Conservation (phyloP, 2,329 filamentous ascomycete species). For the Didymella sp. region DNA sequence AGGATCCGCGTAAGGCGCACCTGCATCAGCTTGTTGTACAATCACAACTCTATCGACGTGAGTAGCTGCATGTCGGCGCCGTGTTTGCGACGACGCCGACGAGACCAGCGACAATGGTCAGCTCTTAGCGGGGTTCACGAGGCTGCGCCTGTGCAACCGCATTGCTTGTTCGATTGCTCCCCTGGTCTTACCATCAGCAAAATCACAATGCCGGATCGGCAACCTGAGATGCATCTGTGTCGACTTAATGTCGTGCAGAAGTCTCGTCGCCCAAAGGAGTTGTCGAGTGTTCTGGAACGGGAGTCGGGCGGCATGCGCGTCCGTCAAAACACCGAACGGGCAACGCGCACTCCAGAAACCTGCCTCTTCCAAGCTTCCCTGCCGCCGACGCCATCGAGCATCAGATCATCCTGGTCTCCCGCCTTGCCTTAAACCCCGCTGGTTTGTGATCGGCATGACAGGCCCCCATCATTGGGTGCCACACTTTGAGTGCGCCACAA, state of each 20-base stretch:
- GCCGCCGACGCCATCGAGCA: slow-evolving; percentile 33
- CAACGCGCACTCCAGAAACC: slow-evolving; percentile 18
- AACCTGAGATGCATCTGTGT: neutral
- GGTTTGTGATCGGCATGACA: slow-evolving; percentile 23
- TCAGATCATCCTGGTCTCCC: slow-evolving; percentile 28
- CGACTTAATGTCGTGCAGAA: neutral
- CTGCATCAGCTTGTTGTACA: too few relatives aligned
- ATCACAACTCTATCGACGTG: too few relatives aligned
- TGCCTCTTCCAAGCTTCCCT: slow-evolving; percentile 20
- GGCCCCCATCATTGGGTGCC: slow-evolving; percentile 29
- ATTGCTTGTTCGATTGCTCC: neutral
- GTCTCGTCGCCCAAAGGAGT: neutral
- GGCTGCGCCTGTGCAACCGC: neutral
- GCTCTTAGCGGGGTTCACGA: neutral
- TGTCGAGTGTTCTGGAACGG: neutral
- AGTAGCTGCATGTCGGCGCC: too few relatives aligned
- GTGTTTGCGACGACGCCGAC: too few relatives aligned
- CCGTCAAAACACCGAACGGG: slow-evolving; percentile 2
- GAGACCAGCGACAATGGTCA: too few relatives aligned
- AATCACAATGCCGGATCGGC: neutral
- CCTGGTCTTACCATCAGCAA: neutral
- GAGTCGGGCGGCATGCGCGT: slow-evolving; percentile 2
- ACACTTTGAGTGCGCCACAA: slow-evolving; percentile 33
- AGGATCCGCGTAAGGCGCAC: too few relatives aligned
- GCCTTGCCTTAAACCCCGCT: slow-evolving; percentile 21